Conservation (phyloP, 2,329 filamentous ascomycete species). For the Alternaria hordeiaustralica region DNA sequence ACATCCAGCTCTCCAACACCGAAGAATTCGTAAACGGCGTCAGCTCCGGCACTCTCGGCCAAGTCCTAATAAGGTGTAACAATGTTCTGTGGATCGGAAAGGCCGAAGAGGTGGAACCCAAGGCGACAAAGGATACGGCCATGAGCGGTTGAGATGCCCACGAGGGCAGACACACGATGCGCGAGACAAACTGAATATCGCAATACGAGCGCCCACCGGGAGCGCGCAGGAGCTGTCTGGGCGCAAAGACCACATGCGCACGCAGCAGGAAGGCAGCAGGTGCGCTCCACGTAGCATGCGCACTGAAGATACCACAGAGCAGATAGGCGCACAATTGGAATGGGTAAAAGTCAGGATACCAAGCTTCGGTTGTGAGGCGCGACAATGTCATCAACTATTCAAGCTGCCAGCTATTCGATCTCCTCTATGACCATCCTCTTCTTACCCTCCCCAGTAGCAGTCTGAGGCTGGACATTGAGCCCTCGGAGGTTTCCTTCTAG, state of each 20-base stretch:
- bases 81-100: constrained; percentile 92
- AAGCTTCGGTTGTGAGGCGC: constrained; percentile 6
- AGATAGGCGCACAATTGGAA: constrained; percentile 11
- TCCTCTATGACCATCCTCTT: constrained; percentile 61
- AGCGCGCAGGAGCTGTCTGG: neutral
- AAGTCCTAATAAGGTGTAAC: constrained; percentile 96
- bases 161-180: neutral
- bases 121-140: constrained; percentile 48
- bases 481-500: constrained; percentile 54
- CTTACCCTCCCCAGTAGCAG: constrained; percentile 15
- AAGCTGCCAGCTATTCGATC: constrained; percentile 57
- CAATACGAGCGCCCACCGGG: neutral
- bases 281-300: constrained; percentile 8
- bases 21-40: constrained; percentile 93
- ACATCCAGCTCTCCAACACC: constrained; percentile 88
- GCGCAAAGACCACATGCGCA: neutral
- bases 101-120: constrained; percentile 56
- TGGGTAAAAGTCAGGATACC: constrained; percentile 11
- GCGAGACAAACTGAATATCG: neutral
- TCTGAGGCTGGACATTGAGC: constrained; percentile 49
- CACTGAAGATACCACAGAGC: constrained; percentile 21
- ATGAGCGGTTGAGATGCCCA: constrained; percentile 49
- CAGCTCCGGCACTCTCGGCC: constrained; percentile 81
- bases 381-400: constrained; percentile 2
- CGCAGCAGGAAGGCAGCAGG: neutral